Evolutionary conservation across 2,329 filamentous ascomycete genomes (phyloP), one percentile per base, ranked within the genome.

Genomic region (Penicillium fuscoglaucum): DNA sequence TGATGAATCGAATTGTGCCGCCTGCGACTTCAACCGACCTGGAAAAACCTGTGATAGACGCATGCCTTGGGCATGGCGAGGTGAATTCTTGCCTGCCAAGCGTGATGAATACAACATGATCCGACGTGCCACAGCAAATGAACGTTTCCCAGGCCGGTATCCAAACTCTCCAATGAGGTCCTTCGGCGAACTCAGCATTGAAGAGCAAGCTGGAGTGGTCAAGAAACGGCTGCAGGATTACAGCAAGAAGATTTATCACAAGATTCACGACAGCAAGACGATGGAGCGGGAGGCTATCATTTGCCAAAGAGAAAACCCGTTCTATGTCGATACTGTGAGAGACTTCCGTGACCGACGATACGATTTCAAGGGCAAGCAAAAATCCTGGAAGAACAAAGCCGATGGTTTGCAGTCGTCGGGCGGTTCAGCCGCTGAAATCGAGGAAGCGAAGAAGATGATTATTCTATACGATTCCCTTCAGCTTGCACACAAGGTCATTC

Each of bases 61-160:
- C 66, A 78, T 99, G 78, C 95, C 96, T 1, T 99, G 95, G 95
- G 87, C 95, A 2, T 99, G 95, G 95, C 87, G 95, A 87, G 95
- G 95, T 70, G 95, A 99, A 73, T 99, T 96, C 70, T 79, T 99
- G 28, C 95, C 95, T 3, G 92, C 95, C 0, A 98, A 99, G 73
- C 86, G 92, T 64, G 93, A 98, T 72, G 95, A 99, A 72, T 99
- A 99, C 83, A 98, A 98, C 78, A 99, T 99, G 95, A 96, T 99
- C 69, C 85, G 91, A 44, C 87, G 95, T 69, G 90, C 93, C 0
- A 81, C 98, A 6, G 90, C 96, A 68, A 97, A 96, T 68, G 96
- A 99, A 72, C 88, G 83, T 51, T 99, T 99, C 65, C 95, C 96
- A 0, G 90, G 90, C 2, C 91, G 88, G 68, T 83, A 79, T 41